Conservation (phyloP, 306 rosid species). For the Casuarina glauca region DNA sequence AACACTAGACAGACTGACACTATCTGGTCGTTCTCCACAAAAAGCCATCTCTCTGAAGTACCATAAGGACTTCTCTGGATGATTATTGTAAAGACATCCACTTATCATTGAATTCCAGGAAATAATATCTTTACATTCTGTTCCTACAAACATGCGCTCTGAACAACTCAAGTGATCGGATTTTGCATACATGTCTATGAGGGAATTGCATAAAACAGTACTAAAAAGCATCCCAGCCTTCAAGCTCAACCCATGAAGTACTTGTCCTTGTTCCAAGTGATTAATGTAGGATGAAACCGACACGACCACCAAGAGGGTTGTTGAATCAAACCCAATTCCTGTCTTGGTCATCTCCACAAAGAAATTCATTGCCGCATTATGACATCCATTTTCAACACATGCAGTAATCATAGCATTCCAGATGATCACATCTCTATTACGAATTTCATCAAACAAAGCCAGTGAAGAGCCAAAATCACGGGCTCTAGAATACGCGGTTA, state of each 20-base stretch:
- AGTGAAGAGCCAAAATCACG: conserved; percentile 42
- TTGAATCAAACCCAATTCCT: conserved; percentile 49
- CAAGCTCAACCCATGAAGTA: conserved; percentile 47
- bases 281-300: conserved; percentile 36
- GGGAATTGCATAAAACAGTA: conserved; percentile 42
- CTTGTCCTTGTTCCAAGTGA: conserved; percentile 41
- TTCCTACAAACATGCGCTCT: conserved; percentile 39
- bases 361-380: conserved; percentile 35
- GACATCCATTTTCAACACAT: conserved; percentile 36
- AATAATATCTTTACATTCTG: conserved; percentile 42
- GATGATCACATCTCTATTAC: conserved; percentile 43
- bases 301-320: conserved; percentile 55
- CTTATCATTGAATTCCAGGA: conserved; percentile 63
- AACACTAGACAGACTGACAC: conserved; percentile 45
- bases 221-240: conserved; percentile 51
- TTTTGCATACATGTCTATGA: conserved; percentile 56
- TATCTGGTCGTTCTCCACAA: conserved; percentile 37
- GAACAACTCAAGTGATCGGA: conserved; percentile 41
- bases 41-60: conserved; percentile 40
- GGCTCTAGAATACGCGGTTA: conserved; percentile 44
- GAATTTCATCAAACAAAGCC: conserved; percentile 44
- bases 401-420: conserved; percentile 63
- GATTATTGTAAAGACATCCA: conserved; percentile 41
- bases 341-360: conserved; percentile 39
- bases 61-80: conserved; percentile 36